phyloP scores from a whole-genome alignment of 2,329 filamentous ascomycete genomes.

The Fusarium sp. region DNA sequence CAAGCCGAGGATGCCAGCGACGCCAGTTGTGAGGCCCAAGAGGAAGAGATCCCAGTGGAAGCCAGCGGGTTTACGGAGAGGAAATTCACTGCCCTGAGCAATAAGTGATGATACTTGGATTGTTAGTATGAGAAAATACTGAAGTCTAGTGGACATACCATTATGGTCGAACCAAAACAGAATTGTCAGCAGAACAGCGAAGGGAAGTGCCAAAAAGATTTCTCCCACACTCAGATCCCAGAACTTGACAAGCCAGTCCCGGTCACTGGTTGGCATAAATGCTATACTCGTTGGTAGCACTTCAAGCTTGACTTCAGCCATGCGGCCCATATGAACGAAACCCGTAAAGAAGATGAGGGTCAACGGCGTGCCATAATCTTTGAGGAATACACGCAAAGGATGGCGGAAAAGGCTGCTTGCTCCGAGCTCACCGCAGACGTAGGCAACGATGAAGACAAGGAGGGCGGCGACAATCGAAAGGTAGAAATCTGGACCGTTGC shows the following conservation, averaged over 20 bases:
- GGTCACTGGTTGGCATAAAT: conserved; percentile 83
- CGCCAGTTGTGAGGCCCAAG: conserved; percentile 82
- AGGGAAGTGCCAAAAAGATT: conserved; percentile 89
- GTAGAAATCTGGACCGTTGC: conserved; percentile 78
- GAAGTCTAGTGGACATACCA: conserved; percentile 62
- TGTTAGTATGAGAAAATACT: conserved; percentile 1
- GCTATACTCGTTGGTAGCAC: conserved; percentile 82
- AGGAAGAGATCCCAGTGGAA: conserved; percentile 92
- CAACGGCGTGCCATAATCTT: conserved; percentile 90
- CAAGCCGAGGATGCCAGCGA: conserved; percentile 82
- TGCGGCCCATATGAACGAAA: conserved; percentile 88
- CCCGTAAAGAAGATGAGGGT: conserved; percentile 91
- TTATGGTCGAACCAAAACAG: conserved; percentile 95
- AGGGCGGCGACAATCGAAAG: conserved; percentile 83
- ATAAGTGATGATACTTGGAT: conserved; percentile 82
- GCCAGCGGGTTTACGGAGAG: conserved; percentile 83
- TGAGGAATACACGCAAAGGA: conserved; percentile 84
- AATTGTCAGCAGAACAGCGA: conserved; percentile 86
- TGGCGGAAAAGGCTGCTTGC: conserved; percentile 81
- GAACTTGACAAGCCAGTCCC: conserved; percentile 85
- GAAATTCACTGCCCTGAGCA: conserved; percentile 87
- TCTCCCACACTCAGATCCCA: conserved; percentile 83
- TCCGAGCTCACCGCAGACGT: conserved; percentile 81
- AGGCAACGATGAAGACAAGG: conserved; percentile 84
- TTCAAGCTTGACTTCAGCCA: conserved; percentile 79